Evolutionary conservation across 2,329 filamentous ascomycete species (phyloP), one percentile per base, ranked within the genome.

Genomic region (Aureobasidium sp.): DNA sequence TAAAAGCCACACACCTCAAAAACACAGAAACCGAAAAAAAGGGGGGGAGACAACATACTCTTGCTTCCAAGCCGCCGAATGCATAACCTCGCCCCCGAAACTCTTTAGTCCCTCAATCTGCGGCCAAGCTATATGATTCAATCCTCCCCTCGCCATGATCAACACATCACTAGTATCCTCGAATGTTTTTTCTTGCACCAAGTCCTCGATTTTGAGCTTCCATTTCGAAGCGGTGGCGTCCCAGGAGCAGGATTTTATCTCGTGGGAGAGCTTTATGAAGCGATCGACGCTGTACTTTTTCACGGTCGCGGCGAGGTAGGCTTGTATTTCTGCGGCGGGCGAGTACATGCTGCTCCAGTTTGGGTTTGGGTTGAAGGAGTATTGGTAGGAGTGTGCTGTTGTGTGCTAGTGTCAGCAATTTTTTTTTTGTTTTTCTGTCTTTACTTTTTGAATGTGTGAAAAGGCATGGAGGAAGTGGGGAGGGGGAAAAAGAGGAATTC

Each of bases 21-120:
- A 15, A 39, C 9, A 39, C 14, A 29, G 15, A 42, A 29, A 14
- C 11, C 9, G 2, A 42, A 31, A 31, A 31, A 31, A 11, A 2
- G 1, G 9, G 19, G 40, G 8, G 19, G 40, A 5, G 22, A 19
- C 17, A 33, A 27, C 62, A 39, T 49, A 65, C 53, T 77, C 74
- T 5, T 79, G 69, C 1, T 81, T 77, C 82, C 82, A 87, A 40
- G 77, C 74, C 1, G 83, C 79, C 0, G 81, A 81, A 67, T 86
- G 83, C 47, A 84, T 75, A 4, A 84, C 70, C 8, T 71, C 68
- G 9, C 83, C 83, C 57, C 76, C 70, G 71, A 84, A 87, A n/a
- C 71, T 72, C 1, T 77, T 66, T 0, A 81, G 64, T 0, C 82
- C 83, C 0, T 78, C 75, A 24, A 85, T 77, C 19, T 77, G 74